Conservation (phyloP, 768 basidiomycete genomes). For the Leccinum truebloodii region DNA sequence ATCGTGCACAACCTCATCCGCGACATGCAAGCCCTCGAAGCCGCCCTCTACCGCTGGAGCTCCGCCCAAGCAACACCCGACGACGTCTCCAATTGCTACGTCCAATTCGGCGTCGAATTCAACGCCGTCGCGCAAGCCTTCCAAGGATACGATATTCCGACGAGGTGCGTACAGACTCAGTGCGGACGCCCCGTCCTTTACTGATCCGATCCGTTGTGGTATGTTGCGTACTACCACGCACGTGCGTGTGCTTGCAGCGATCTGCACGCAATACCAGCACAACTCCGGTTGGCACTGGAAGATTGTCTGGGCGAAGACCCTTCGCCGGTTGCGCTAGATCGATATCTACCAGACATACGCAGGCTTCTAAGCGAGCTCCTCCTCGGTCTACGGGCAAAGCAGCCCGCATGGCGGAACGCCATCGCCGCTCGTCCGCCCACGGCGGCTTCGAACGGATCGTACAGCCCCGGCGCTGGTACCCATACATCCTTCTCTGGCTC, state of each 20-base stretch:
- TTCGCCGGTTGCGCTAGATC: slow-evolving; percentile 34
- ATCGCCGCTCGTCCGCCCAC: slow-evolving; percentile 14
- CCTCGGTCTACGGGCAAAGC: slow-evolving; percentile 43
- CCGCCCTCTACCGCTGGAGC: slow-evolving; percentile 71
- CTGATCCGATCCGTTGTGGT: neutral
- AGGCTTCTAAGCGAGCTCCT: slow-evolving; percentile 39
- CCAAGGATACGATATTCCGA: slow-evolving; percentile 66
- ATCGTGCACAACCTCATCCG: slow-evolving; percentile 70
- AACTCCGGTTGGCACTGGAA: slow-evolving; percentile 42
- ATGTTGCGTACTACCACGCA: neutral
- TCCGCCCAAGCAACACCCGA: slow-evolving; percentile 54
- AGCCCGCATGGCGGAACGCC: slow-evolving; percentile 37
- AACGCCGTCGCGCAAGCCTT: slow-evolving; percentile 80
- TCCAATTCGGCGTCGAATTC: slow-evolving; percentile 87
- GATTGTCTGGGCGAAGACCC: slow-evolving; percentile 45
- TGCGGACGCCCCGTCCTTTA: slow-evolving; percentile 8
- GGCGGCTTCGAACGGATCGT: slow-evolving; percentile 2
- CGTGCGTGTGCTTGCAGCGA: slow-evolving; percentile 32
- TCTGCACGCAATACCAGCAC: slow-evolving; percentile 38
- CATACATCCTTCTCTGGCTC: slow-evolving; percentile 3
- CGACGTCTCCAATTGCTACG: slow-evolving; percentile 88
- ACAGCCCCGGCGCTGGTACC: neutral
- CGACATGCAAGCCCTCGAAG: slow-evolving; percentile 82
- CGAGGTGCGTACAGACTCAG: slow-evolving; percentile 55
- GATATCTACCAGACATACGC: slow-evolving; percentile 41